Conservation (phyloP, 2,329 filamentous ascomycete species). For the Ophiostoma angusticollis region DNA sequence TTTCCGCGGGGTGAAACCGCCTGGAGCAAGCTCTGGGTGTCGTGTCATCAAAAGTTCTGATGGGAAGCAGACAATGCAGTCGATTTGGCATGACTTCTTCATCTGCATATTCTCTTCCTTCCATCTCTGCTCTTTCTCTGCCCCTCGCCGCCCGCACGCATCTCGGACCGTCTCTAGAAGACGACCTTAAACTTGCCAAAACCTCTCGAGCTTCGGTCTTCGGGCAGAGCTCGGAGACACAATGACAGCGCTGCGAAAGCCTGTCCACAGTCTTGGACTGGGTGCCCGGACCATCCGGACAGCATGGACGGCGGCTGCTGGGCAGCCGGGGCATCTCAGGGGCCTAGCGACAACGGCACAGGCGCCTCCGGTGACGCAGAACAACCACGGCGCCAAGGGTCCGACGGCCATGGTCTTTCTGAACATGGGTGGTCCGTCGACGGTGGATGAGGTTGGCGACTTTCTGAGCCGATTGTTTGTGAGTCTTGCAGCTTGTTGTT, state of each 20-base stretch:
- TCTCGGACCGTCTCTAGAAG: too few relatives aligned
- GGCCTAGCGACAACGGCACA: slow-evolving; percentile 39
- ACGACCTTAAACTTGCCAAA: too few relatives aligned
- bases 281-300: slow-evolving; percentile 1
- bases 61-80: too few relatives aligned
- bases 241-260: slow-evolving; percentile 25
- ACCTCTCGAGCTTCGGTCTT: too few relatives aligned
- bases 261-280: slow-evolving; percentile 13
- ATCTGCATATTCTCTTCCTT: too few relatives aligned
- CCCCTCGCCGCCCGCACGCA: too few relatives aligned
- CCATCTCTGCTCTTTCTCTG: too few relatives aligned
- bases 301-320: not conserved
- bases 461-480: slow-evolving; percentile 91
- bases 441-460: slow-evolving; percentile 72
- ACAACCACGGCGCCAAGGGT: slow-evolving; percentile 55
- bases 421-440: slow-evolving; percentile 96
- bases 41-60: too few relatives aligned
- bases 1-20: too few relatives aligned
- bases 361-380: slow-evolving; percentile 67
- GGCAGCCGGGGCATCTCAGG: slow-evolving; percentile 24
- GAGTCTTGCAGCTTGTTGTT: slow-evolving; percentile 22
- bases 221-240: too few relatives aligned
- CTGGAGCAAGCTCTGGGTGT: too few relatives aligned
- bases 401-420: slow-evolving; percentile 97
- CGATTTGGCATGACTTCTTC: too few relatives aligned